Evolutionary conservation across 2,329 filamentous ascomycete genomes (phyloP).

Genomic region (Plectosphaerella plurivora): DNA sequence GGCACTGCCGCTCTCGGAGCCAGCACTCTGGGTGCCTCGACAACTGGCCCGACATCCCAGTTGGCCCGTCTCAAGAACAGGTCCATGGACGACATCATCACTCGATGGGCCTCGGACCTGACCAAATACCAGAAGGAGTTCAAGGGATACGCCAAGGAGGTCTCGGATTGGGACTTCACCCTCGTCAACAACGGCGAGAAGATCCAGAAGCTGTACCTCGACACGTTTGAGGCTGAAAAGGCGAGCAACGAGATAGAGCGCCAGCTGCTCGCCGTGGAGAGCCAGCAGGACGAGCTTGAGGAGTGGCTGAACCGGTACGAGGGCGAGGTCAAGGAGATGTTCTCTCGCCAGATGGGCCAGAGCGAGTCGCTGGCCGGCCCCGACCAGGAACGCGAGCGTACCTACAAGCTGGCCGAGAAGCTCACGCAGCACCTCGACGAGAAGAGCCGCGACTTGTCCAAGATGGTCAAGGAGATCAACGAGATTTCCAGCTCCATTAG

Average conservation of each 20-base stretch:
- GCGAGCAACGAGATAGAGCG: constrained; percentile 92
- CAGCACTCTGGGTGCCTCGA: constrained; percentile 63
- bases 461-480: constrained; percentile 99
- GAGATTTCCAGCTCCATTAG: constrained; percentile 82
- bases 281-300: constrained; percentile 86
- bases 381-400: constrained; percentile 92
- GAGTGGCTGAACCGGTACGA: constrained; percentile 89
- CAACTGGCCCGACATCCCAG: constrained; percentile 74
- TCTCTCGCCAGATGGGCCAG: constrained; percentile 71
- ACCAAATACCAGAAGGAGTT: constrained; percentile 97
- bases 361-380: constrained; percentile 77
- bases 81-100: constrained; percentile 98
- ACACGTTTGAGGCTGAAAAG: constrained; percentile 89
- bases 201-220: constrained; percentile 87
- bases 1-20: constrained; percentile 19
- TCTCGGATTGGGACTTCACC: constrained; percentile 86
- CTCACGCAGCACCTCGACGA: constrained; percentile 86
- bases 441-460: constrained; percentile 85
- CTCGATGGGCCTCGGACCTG: constrained; percentile 90
- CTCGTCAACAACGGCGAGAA: constrained; percentile 93
- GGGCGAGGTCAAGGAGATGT: constrained; percentile 83
- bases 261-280: constrained; percentile 83
- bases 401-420: constrained; percentile 93
- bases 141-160: constrained; percentile 80
- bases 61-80: constrained; percentile 94